Conservation (phyloP, 306 rosid genomes). For the Gillenia trifoliata region DNA sequence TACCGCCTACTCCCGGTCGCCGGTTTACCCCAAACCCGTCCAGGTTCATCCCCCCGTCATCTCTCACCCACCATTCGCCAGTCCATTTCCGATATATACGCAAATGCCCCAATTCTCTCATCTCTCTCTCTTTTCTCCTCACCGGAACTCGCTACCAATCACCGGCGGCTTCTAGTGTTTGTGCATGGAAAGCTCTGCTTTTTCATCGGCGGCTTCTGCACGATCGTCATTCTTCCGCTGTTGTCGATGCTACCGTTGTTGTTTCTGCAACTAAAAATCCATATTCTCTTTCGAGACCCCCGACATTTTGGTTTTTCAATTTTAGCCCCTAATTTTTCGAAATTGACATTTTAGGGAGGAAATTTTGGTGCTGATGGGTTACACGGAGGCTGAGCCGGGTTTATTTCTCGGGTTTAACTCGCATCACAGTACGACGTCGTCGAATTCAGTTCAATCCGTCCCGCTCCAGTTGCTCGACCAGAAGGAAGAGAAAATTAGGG, state of each 20-base stretch:
- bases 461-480: slow-evolving; percentile 32
- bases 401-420: slow-evolving; percentile 53
- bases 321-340: neutral
- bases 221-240: slow-evolving; percentile 23
- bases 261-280: slow-evolving; percentile 26
- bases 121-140: neutral
- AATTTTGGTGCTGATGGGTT: slow-evolving; percentile 11
- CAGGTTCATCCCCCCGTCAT: slow-evolving; percentile 17
- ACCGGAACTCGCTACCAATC: neutral
- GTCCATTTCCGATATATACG: neutral
- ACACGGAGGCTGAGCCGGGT: slow-evolving; percentile 41
- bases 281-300: neutral
- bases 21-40: slow-evolving; percentile 2
- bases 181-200: slow-evolving; percentile 43
- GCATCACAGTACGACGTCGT: slow-evolving; percentile 17
- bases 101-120: neutral
- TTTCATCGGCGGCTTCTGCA: neutral
- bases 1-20: slow-evolving; percentile 20
- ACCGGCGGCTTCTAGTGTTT: neutral
- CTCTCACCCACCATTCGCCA: neutral
- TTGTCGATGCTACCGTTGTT: slow-evolving; percentile 65
- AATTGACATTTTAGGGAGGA: neutral
- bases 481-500: slow-evolving; percentile 29
- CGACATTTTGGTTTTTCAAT: neutral
- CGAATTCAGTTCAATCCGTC: slow-evolving; percentile 18